A percentile compares a stretch with the other conserved stretches of the same genome.
Conservation (phyloP, 495 filamentous ascomycete species). For the Hypoxylon trugodes region DNA sequence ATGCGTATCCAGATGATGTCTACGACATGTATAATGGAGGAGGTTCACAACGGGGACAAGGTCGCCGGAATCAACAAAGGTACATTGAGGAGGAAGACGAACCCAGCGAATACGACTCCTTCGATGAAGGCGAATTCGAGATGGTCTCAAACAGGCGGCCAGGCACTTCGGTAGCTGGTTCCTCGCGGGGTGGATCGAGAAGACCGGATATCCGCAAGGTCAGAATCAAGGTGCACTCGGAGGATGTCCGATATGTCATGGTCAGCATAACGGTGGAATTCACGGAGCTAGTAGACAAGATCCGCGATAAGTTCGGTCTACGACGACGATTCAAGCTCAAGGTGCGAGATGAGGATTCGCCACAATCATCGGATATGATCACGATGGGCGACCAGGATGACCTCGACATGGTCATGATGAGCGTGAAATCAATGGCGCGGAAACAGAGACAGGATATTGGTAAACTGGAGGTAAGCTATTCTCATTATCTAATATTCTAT, state of each 20-base stretch:
- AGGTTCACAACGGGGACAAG: conserved; percentile 39
- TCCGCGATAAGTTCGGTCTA: conserved; percentile 86
- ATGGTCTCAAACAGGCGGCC: conserved; percentile 67
- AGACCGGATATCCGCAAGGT: conserved; percentile 66
- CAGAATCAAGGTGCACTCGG: conserved; percentile 87
- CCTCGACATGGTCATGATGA: conserved; percentile 81
- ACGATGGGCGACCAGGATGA: conserved; percentile 97
- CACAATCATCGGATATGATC: conserved; percentile 83
- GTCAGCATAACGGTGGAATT: conserved; percentile 77
- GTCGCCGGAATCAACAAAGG: conserved; percentile 57
- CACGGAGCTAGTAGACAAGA: conserved; percentile 74
- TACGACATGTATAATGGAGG: conserved; percentile 71
- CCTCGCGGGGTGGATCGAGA: conserved; percentile 53
- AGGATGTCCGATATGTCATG: conserved; percentile 95
- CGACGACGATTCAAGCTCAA: conserved; percentile 78
- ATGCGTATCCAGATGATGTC: conserved; percentile 70
- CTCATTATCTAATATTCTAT: background rate
- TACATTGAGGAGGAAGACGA: conserved; percentile 78
- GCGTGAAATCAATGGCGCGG: conserved; percentile 71
- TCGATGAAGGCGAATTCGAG: conserved; percentile 83
- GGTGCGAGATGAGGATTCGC: conserved; percentile 78
- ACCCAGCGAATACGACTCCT: conserved; percentile 72
- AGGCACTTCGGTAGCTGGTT: conserved; percentile 52
- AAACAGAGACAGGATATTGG: conserved; percentile 83
- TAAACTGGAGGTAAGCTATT: conserved; percentile 87